Base-by-base conservation (phyloP, 164 flowering plant species). In the Saururus chinensis region DNA sequence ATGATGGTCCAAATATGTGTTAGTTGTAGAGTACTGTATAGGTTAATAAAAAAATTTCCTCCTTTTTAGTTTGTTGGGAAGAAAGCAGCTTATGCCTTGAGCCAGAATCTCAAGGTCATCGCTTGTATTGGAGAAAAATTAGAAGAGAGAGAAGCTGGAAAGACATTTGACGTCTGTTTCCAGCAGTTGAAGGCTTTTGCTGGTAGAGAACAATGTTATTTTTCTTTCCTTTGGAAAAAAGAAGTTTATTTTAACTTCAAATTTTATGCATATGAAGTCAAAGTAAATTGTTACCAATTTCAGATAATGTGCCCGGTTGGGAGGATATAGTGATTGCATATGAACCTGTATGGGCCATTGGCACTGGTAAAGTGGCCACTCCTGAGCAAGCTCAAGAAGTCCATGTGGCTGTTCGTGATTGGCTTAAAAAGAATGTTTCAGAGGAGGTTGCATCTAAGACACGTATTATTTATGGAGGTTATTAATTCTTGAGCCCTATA, bases 321-420 rank as follows among this genome's bases (percentile, higher is more conserved):
- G 97, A 93, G 65, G 76, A 85, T 70, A 66, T 90, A 56, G 97
- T 93, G 45, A 67, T 93, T 75, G 99, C 97, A 12, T 93, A 93
- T 79, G 97, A 93, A 71, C 97, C 97, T 63, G 96, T 88, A 22
- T 93, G 97, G 97, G 97, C 99, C 58, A 93, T 93, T 68, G 99
- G 96, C 64, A 93, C 99, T 55, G 97, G 96, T 67, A 90, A 90
- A 75, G 97, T 93, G 63, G 96, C 99, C 60, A 56, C 87, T 53
- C 96, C 97, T 1, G 72, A 74, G 74, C 99, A 90, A 73, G 99
- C 99, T 53, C 97, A 93, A 75, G 97, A 90, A 75, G 99, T 93
- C 59, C 99, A 93, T 75, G 88, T 71, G 60, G 96, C 97, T 66
- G 75, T 85, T 66, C 95, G 99, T 59, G 97, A 86, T 72, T 93